These are phyloP conservation scores for Cyamopsis tetragonoloba DNA, from an alignment of 306 rosid species.

Conservation along the genomic window DNA sequence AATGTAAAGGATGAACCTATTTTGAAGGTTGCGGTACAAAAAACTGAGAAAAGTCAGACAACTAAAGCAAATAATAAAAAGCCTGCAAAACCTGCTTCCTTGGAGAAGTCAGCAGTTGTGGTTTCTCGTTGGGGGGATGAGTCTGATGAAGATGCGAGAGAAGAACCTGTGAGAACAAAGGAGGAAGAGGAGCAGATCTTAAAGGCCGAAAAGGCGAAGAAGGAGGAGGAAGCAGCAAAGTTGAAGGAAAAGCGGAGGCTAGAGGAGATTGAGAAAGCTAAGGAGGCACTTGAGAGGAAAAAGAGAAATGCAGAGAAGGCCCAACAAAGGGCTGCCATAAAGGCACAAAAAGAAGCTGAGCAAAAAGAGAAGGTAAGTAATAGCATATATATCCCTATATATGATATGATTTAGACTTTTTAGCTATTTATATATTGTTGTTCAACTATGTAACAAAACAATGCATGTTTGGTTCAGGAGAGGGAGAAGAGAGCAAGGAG, in stretches of 20 bases:
- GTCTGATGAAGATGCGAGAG: constrained; percentile 38
- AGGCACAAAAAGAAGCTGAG: constrained; percentile 82
- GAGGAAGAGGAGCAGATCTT: constrained; percentile 67
- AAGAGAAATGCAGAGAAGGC: constrained; percentile 67
- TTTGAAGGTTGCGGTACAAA: constrained; percentile 31
- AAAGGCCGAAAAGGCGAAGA: constrained; percentile 64
- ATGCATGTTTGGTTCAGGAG: constrained; percentile 43
- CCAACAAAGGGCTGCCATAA: constrained; percentile 63
- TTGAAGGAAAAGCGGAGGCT: constrained; percentile 65
- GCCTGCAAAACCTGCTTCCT: constrained; percentile 36
- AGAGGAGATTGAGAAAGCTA: constrained; percentile 78
- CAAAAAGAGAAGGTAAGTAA: constrained; percentile 72
- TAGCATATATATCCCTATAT: constrained; percentile 1
- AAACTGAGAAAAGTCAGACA: constrained; percentile 31
- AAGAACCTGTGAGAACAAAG: constrained; percentile 47
- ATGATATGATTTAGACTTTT: not conserved
- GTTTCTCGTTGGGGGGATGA: constrained; percentile 42
- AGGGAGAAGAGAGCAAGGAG: constrained; percentile 66
- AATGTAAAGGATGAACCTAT: constrained; percentile 34
- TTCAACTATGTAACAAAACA: constrained; percentile 12
- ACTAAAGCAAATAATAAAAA: constrained; percentile 37
- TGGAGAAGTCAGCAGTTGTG: constrained; percentile 27
- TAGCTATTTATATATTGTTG: not conserved
- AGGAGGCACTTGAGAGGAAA: constrained; percentile 75
- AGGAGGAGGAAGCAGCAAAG: constrained; percentile 59